Evolutionary conservation across 2,329 filamentous ascomycete species (phyloP).

Genomic region (Delphinella strobiligena): DNA sequence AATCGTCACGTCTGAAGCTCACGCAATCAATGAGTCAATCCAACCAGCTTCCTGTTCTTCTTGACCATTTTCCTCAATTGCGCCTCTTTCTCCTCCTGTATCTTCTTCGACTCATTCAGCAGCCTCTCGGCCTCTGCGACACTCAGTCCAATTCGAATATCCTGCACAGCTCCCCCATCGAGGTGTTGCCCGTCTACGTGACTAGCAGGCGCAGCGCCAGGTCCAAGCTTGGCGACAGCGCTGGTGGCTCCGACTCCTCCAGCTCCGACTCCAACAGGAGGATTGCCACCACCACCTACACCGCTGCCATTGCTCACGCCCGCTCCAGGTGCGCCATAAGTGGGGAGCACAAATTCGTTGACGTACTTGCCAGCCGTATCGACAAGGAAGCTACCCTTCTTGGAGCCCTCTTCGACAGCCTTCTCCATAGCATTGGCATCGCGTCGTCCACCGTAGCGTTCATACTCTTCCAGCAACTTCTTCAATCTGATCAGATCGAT

Average conservation of each 20-base stretch:
- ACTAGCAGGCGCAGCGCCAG: slow-evolving; percentile 1
- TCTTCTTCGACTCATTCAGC: slow-evolving; percentile 18
- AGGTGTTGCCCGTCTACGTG: slow-evolving; percentile 8
- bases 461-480: slow-evolving; percentile 16
- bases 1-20: no score
- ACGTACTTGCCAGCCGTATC: slow-evolving; percentile 25
- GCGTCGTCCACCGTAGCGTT: slow-evolving; percentile 14
- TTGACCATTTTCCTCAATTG: slow-evolving; percentile 21
- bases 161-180: neutral
- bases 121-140: slow-evolving; percentile 20
- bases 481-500: slow-evolving; percentile 20
- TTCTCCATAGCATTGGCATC: slow-evolving; percentile 25
- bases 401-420: slow-evolving; percentile 25
- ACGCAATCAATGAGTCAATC: slow-evolving; percentile 9
- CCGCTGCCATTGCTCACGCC: slow-evolving; percentile 11
- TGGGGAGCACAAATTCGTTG: slow-evolving; percentile 26
- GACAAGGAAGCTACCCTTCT: slow-evolving; percentile 25
- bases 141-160: slow-evolving; percentile 7
- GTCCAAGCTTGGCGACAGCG: neutral
- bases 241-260: neutral
- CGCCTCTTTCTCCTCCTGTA: slow-evolving; percentile 23
- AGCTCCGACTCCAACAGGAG: neutral
- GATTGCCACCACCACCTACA: slow-evolving; percentile 1
- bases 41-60: slow-evolving; percentile 22
- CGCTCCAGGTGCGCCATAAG: slow-evolving; percentile 14